These are phyloP conservation scores for Claviceps capensis DNA, from an alignment of 2,329 filamentous ascomycete genomes.

Conservation along the genomic window DNA sequence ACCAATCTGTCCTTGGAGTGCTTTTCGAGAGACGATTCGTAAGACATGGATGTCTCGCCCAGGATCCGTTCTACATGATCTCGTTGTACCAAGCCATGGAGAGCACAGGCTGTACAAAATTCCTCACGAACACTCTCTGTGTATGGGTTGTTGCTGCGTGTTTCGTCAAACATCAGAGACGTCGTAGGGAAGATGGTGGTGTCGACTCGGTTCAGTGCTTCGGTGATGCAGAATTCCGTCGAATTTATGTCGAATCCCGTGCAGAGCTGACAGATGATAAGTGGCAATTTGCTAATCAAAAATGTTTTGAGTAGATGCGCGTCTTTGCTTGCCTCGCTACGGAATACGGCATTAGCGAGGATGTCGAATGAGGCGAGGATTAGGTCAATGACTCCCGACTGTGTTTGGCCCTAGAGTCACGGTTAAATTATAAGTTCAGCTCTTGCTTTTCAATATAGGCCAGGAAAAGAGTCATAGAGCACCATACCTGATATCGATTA, in stretches of 20 bases:
- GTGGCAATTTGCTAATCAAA: slow-evolving; percentile 54
- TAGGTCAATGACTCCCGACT: slow-evolving; percentile 65
- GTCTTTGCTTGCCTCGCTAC: slow-evolving; percentile 37
- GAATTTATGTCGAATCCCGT: slow-evolving; percentile 55
- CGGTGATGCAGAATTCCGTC: slow-evolving; percentile 51
- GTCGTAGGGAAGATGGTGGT: slow-evolving; percentile 58
- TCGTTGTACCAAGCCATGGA: slow-evolving; percentile 73
- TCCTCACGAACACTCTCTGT: slow-evolving; percentile 50
- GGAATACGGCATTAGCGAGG: slow-evolving; percentile 73
- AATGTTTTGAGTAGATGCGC: slow-evolving; percentile 76
- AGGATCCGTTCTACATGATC: slow-evolving; percentile 66
- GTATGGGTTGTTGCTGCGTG: slow-evolving; percentile 42
- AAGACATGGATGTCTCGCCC: slow-evolving; percentile 73
- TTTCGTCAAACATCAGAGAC: slow-evolving; percentile 45
- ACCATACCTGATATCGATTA: slow-evolving; percentile 62
- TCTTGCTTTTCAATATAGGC: neutral
- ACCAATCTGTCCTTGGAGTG: slow-evolving; percentile 70
- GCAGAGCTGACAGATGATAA: slow-evolving; percentile 38
- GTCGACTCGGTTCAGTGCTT: slow-evolving; percentile 69
- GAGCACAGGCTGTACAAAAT: slow-evolving; percentile 80
- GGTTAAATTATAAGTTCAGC: slow-evolving; percentile 4
- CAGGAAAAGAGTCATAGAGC: neutral
- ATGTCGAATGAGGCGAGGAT: slow-evolving; percentile 84
- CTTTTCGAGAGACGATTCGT: slow-evolving; percentile 57
- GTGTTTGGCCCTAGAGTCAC: slow-evolving; percentile 50